Conservation (phyloP, 129 eudicot genomes). For the Helianthus tuberosus region DNA sequence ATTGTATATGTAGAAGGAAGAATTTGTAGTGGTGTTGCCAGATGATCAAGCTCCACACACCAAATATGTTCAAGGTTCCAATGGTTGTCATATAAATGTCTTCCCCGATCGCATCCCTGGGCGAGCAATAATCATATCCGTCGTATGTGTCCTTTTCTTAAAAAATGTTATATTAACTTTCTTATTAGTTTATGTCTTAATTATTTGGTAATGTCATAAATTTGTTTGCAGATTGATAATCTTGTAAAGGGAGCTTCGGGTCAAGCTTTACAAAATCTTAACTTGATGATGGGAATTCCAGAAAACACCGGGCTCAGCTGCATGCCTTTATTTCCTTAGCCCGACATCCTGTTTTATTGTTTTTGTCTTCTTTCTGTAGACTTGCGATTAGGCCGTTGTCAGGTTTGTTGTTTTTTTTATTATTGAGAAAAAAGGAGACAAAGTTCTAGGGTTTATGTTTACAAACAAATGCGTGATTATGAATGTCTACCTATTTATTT, state of each 20-base stretch:
- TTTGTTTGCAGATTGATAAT: conserved; percentile 80
- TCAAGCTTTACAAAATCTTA: conserved; percentile 97
- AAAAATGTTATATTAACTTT: not conserved
- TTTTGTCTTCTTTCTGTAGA: too few relatives aligned
- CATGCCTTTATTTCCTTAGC: not conserved
- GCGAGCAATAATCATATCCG: conserved; percentile 86
- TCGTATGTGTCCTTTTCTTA: conserved; percentile 50
- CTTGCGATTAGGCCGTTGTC: too few relatives aligned
- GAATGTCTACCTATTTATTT: too few relatives aligned
- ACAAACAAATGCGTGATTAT: too few relatives aligned
- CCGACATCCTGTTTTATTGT: too few relatives aligned
- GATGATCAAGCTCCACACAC: conserved; percentile 85
- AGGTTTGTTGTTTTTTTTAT: too few relatives aligned
- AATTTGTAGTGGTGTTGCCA: conserved; percentile 53
- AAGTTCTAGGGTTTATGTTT: too few relatives aligned
- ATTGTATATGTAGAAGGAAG: conserved; percentile 64
- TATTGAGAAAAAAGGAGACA: too few relatives aligned
- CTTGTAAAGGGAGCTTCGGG: conserved; percentile 99
- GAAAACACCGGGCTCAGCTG: conserved; percentile 81
- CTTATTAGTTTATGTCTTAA: not conserved
- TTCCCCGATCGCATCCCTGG: conserved; percentile 94
- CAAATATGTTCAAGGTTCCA: conserved; percentile 86
- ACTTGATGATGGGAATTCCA: conserved; percentile 96
- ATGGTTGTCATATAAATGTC: conserved; percentile 77
- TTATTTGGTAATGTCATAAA: not conserved